These are phyloP conservation scores for Nakazawaea molendinolei DNA, from an alignment of 805 yeast species.

Conservation along the genomic window DNA sequence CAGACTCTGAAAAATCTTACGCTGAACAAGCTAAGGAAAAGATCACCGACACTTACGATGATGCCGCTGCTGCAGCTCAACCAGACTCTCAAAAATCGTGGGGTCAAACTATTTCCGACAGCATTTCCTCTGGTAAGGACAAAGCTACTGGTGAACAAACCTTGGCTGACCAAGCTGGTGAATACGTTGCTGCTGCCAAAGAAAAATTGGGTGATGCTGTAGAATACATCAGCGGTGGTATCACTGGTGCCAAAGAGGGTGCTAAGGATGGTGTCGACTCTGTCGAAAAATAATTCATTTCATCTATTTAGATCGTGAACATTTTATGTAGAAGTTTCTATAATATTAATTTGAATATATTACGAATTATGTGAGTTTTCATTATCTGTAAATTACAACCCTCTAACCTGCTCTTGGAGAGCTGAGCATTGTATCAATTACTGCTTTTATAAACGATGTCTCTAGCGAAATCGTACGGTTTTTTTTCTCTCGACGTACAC, in stretches of 20 bases:
- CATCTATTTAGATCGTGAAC: no score
- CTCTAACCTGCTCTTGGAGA: no score
- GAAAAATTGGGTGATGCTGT: slow-evolving; percentile 49
- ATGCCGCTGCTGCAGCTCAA: slow-evolving; percentile 47
- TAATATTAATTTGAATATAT: no score
- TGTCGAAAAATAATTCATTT: slow-evolving; percentile 6
- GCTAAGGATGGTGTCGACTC: slow-evolving; percentile 24
- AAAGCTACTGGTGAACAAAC: slow-evolving; percentile 34
- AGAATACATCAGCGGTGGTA: slow-evolving; percentile 43
- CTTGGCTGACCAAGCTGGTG: slow-evolving; percentile 33
- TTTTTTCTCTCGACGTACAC: not conserved
- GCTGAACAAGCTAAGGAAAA: slow-evolving; percentile 65
- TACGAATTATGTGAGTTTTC: no score
- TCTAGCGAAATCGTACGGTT: slow-evolving; percentile 5
- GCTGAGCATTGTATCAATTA: no score
- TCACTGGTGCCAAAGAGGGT: slow-evolving; percentile 54
- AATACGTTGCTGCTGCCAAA: slow-evolving; percentile 36
- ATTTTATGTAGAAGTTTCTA: no score
- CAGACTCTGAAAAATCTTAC: slow-evolving; percentile 61
- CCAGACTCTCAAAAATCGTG: slow-evolving; percentile 67
- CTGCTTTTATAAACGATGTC: not conserved
- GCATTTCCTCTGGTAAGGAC: slow-evolving; percentile 46
- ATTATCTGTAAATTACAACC: no score
- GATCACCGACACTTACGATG: slow-evolving; percentile 62
- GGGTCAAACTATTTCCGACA: slow-evolving; percentile 63